Evolutionary conservation across 441 rosid genomes (phyloP).

Genomic region (Gossypium gossypioides): DNA sequence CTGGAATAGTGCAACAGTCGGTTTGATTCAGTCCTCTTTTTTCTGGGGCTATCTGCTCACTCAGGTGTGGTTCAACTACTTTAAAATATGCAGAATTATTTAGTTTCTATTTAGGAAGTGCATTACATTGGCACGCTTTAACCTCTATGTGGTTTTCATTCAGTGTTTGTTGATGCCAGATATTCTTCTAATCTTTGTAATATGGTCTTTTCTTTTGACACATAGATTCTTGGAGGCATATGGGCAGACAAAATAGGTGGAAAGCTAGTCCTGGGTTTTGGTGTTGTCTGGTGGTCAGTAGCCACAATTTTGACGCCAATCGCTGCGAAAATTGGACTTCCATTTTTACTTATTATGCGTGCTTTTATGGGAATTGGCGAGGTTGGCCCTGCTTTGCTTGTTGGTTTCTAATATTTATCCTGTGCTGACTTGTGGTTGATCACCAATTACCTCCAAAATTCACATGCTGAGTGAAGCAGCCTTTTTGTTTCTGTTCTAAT

Average conservation of each 20-base stretch:
- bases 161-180: slow-evolving; percentile 1
- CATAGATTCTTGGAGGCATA: slow-evolving; percentile 87
- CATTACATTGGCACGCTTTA: background rate
- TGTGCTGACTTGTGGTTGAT: slow-evolving; percentile 1
- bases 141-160: background rate
- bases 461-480: background rate
- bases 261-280: slow-evolving; percentile 81
- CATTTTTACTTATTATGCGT: slow-evolving; percentile 74
- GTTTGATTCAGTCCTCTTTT: slow-evolving; percentile 94
- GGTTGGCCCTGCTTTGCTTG: slow-evolving; percentile 36
- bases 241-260: slow-evolving; percentile 98
- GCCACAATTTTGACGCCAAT: slow-evolving; percentile 93
- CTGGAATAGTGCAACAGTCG: slow-evolving; percentile 96
- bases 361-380: slow-evolving; percentile 99
- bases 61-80: slow-evolving; percentile 43
- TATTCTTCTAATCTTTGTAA: slow-evolving; percentile 3
- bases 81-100: background rate
- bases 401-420: slow-evolving; percentile 9
- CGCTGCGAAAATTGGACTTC: slow-evolving; percentile 87
- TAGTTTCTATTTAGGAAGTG: background rate
- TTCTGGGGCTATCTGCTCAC: slow-evolving; percentile 98
- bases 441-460: background rate
- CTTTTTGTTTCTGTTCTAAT: background rate
- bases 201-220: slow-evolving; percentile 17
- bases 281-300: slow-evolving; percentile 93